phyloP scores from a whole-genome alignment of 768 basidiomycete species.

The Pulveroboletus sp. region DNA sequence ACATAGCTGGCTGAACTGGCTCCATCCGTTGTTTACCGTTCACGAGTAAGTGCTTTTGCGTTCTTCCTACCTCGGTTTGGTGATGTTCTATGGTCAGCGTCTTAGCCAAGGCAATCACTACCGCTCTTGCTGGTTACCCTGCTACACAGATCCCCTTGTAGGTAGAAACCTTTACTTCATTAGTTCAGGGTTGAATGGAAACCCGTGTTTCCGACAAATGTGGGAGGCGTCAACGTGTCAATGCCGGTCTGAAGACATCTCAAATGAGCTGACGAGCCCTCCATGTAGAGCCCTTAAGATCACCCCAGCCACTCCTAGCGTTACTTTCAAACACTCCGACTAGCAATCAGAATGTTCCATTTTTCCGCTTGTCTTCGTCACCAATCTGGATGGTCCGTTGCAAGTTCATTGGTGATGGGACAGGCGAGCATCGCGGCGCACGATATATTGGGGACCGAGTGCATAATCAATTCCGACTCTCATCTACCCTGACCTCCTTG shows the following conservation, averaged over 20 bases:
- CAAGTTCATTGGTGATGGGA: slow-evolving; percentile 41
- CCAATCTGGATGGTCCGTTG: slow-evolving; percentile 11
- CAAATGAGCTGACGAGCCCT: slow-evolving; percentile 7
- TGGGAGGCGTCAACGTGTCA: too few relatives aligned
- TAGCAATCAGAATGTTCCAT: slow-evolving; percentile 42
- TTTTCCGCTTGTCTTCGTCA: slow-evolving; percentile 40
- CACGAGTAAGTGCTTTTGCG: slow-evolving; percentile 45
- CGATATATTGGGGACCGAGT: too few relatives aligned
- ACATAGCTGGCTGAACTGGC: slow-evolving; percentile 55
- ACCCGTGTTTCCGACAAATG: neutral
- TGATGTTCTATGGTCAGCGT: slow-evolving; percentile 32
- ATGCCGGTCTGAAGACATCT: too few relatives aligned
- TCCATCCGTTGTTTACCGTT: slow-evolving; percentile 63
- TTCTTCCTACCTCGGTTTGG: neutral
- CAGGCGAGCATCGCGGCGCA: slow-evolving; percentile 44
- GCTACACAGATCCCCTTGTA: slow-evolving; percentile 11
- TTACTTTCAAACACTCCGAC: slow-evolving; percentile 27
- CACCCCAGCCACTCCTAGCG: too few relatives aligned
- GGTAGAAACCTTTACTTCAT: too few relatives aligned
- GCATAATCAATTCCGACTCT: too few relatives aligned
- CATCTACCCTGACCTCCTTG: too few relatives aligned
- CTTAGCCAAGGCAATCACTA: slow-evolving; percentile 50
- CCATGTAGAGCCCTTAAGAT: too few relatives aligned
- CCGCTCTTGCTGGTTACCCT: slow-evolving; percentile 37
- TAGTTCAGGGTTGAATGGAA: neutral